A percentile compares a stretch with the other conserved stretches of the same genome.
Evolutionary conservation across 2,329 filamentous ascomycete species (phyloP).

Genomic region (Fusarium circinatum): DNA sequence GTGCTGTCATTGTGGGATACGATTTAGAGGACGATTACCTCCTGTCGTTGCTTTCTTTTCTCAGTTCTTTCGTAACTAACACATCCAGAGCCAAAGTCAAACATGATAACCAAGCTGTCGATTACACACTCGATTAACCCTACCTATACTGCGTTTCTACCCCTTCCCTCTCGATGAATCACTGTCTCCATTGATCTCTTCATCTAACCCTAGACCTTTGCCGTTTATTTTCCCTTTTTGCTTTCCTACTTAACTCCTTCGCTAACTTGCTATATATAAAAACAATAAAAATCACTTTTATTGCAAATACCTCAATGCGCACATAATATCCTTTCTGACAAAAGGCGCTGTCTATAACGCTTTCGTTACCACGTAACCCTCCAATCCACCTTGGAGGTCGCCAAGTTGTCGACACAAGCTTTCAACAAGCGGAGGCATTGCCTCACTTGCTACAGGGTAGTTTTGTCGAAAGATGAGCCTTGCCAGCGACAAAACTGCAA

Average conservation of each 20-base stretch:
- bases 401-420: slow-evolving; percentile 33
- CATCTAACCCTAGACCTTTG: background rate
- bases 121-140: background rate
- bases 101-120: background rate
- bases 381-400: slow-evolving; percentile 21
- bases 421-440: slow-evolving; percentile 37
- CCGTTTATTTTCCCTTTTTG: slow-evolving; percentile 12
- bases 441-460: slow-evolving; percentile 28
- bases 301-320: background rate
- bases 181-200: background rate
- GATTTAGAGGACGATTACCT: background rate
- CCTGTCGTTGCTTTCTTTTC: background rate
- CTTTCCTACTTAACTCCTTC: slow-evolving; percentile 34
- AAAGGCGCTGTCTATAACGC: background rate
- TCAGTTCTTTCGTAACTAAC: background rate
- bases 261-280: slow-evolving; percentile 6
- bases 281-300: slow-evolving; percentile 21
- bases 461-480: slow-evolving; percentile 35
- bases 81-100: background rate
- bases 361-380: background rate
- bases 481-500: slow-evolving; percentile 23
- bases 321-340: background rate
- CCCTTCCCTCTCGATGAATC: background rate
- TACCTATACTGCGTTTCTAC: background rate
- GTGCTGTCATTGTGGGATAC: background rate